Conservation (phyloP, 176 grass and related monocot species). For the Olyra latifolia region DNA sequence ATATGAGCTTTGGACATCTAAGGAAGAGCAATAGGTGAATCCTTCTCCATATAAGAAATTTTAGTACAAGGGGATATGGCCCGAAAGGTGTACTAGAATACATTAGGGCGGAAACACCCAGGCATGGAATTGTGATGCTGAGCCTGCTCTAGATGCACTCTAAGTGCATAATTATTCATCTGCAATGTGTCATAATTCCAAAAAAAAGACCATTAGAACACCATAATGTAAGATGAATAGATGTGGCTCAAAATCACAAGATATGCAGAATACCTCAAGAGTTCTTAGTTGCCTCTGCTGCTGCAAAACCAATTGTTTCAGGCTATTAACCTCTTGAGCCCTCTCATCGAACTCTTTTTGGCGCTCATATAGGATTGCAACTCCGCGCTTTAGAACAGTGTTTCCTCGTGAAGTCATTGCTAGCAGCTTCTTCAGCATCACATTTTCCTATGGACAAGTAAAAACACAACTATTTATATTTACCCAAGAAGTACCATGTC, state of each 20-base stretch:
- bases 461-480: neutral
- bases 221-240: neutral
- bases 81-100: conserved; percentile 42
- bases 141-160: conserved; percentile 67
- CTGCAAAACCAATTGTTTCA: conserved; percentile 62
- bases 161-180: conserved; percentile 69
- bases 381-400: conserved; percentile 65
- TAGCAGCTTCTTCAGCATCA: conserved; percentile 62
- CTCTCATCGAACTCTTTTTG: conserved; percentile 63
- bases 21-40: conserved; percentile 7
- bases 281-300: conserved; percentile 73
- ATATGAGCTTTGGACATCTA: neutral
- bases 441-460: conserved; percentile 57
- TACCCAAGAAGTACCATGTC: neutral
- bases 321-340: conserved; percentile 50
- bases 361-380: conserved; percentile 75
- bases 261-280: conserved; percentile 49
- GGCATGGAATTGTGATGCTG: conserved; percentile 54
- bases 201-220: neutral
- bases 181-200: neutral
- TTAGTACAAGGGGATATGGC: neutral
- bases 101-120: conserved; percentile 55
- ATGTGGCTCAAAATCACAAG: neutral
- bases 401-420: conserved; percentile 55
- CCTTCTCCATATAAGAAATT: neutral